phyloP scores from a whole-genome alignment of 2,329 filamentous ascomycete species.

The Cercospora sp. region DNA sequence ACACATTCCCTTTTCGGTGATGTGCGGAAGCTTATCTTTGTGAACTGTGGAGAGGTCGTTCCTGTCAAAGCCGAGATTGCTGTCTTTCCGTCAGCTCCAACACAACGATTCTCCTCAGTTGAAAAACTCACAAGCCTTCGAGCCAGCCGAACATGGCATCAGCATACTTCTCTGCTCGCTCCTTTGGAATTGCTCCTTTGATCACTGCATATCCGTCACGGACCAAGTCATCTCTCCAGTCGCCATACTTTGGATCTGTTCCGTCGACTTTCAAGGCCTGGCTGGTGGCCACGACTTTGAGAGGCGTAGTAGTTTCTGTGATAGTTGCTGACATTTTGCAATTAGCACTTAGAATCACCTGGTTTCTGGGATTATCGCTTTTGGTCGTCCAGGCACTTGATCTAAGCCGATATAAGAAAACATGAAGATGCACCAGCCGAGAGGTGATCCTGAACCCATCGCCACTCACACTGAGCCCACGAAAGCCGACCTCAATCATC shows the following conservation, averaged over 20 bases:
- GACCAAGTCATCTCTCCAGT: conserved; percentile 41
- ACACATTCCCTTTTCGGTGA: conserved; percentile 54
- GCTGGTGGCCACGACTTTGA: conserved; percentile 10
- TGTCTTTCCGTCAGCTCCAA: conserved; percentile 26
- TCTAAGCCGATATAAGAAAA: not conserved
- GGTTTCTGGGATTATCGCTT: not conserved
- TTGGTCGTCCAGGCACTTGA: not conserved
- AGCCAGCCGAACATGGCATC: conserved; percentile 35
- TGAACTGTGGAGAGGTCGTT: conserved; percentile 40
- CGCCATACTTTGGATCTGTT: conserved; percentile 31
- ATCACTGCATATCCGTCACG: conserved; percentile 50
- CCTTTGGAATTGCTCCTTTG: conserved; percentile 48
- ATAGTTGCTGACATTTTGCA: conserved; percentile 20
- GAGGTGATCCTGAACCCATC: not conserved
- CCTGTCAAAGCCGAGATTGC: conserved; percentile 41
- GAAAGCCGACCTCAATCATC: not conserved
- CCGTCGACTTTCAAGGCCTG: conserved; percentile 24
- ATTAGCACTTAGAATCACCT: not conserved
- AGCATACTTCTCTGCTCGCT: conserved; percentile 43
- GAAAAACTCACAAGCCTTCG: conserved; percentile 37
- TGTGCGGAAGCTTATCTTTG: conserved; percentile 40
- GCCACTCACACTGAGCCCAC: not conserved
- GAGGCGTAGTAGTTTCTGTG: conserved; percentile 22
- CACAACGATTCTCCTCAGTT: not conserved
- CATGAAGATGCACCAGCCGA: not conserved